Conservation (phyloP, 2,329 filamentous ascomycete genomes). For the Diaporthe capsici region DNA sequence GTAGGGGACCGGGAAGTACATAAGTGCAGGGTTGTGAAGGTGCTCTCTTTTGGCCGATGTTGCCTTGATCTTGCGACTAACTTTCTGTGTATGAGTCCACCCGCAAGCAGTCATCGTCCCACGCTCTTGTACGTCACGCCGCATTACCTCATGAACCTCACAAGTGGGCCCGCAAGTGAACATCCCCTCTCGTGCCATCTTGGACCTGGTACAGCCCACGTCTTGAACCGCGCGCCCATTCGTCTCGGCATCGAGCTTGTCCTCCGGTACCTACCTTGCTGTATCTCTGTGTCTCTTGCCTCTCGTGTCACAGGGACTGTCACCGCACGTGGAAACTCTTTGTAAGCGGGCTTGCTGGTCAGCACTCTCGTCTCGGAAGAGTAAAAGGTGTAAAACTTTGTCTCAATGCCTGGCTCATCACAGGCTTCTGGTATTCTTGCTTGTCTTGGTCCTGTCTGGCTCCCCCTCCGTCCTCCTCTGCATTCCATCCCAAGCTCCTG, state of each 20-base stretch:
- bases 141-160: neutral
- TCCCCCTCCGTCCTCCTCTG: neutral
- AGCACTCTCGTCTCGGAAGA: neutral
- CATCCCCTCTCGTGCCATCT: neutral
- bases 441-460: conserved; percentile 2
- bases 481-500: neutral
- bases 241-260: conserved; percentile 1
- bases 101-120: neutral
- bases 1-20: neutral
- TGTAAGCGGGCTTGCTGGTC: neutral
- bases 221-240: neutral
- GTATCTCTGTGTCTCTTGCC: neutral
- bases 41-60: neutral
- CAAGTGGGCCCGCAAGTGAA: neutral
- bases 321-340: neutral
- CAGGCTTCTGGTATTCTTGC: conserved; percentile 10
- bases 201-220: neutral
- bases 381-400: too few species aligned
- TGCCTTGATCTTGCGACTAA: neutral
- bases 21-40: neutral
- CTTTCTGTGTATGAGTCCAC: neutral
- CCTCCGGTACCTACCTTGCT: neutral
- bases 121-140: neutral
- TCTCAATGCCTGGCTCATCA: neutral
- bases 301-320: neutral